phyloP scores from a whole-genome alignment of 331 rosid genomes.

The Pyracantha coccinea region DNA sequence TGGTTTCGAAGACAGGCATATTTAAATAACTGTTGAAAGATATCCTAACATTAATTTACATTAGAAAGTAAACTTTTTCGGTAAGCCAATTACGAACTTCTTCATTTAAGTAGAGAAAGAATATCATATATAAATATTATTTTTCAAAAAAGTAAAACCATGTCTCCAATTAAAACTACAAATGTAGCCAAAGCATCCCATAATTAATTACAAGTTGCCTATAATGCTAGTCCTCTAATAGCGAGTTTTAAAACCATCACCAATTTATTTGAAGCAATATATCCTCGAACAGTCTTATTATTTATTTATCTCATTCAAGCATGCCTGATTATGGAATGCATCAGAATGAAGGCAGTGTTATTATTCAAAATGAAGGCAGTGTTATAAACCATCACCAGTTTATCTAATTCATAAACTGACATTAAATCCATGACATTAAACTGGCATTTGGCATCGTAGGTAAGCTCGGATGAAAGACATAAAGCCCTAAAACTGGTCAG shows the following conservation, averaged over 20 bases:
- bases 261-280: neutral
- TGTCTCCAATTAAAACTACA: neutral
- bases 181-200: neutral
- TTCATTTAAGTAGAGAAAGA: too few relatives aligned
- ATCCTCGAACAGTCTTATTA: neutral
- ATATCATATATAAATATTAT: too few relatives aligned
- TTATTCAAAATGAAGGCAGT: neutral
- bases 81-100: too few relatives aligned
- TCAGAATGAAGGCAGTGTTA: neutral
- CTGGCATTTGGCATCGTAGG: neutral
- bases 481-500: neutral
- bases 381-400: too few relatives aligned
- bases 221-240: neutral
- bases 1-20: too few relatives aligned
- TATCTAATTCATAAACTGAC: neutral
- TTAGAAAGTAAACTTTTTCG: too few relatives aligned
- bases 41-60: too few relatives aligned
- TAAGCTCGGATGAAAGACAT: neutral
- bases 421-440: neutral
- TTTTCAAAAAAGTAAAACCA: too few relatives aligned
- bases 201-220: neutral
- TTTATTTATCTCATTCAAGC: neutral
- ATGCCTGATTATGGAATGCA: neutral
- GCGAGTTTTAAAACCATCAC: neutral
- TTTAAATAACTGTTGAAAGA: too few relatives aligned